Conservation (phyloP, 345 rosid species). For the Sisymbrium altissimum region DNA sequence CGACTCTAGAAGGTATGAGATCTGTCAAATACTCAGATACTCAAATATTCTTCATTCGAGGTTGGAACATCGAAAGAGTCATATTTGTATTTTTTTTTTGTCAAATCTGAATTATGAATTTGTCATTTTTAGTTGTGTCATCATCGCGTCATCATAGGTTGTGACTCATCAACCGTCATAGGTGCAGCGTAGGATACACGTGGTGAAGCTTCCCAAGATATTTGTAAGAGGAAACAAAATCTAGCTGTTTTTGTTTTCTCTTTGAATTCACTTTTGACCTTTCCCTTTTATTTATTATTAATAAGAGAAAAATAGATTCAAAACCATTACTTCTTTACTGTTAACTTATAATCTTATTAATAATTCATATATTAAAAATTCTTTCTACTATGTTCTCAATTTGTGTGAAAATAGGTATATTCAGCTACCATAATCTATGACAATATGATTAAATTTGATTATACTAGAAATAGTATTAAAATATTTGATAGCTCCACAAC, state of each 20-base stretch:
- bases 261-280: background rate
- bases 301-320: background rate
- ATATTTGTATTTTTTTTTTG: background rate
- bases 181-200: conserved; percentile 36
- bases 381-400: background rate
- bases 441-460: too few species aligned
- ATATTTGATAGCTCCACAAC: background rate
- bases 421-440: background rate
- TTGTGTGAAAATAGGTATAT: background rate
- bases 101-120: background rate
- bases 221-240: conserved; percentile 14
- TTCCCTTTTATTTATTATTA: background rate
- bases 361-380: background rate
- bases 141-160: conserved; percentile 6
- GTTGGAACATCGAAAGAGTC: background rate
- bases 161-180: conserved; percentile 27
- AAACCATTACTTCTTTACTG: background rate
- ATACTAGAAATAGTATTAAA: background rate
- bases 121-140: conserved; percentile 6
- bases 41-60: background rate
- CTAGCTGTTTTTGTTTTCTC: background rate
- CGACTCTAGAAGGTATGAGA: conserved; percentile 13
- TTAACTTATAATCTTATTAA: too few species aligned
- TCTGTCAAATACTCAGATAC: background rate
- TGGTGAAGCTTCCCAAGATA: conserved; percentile 22